phyloP scores from a whole-genome alignment of 2,329 filamentous ascomycete species.

The Daldinia sp. region DNA sequence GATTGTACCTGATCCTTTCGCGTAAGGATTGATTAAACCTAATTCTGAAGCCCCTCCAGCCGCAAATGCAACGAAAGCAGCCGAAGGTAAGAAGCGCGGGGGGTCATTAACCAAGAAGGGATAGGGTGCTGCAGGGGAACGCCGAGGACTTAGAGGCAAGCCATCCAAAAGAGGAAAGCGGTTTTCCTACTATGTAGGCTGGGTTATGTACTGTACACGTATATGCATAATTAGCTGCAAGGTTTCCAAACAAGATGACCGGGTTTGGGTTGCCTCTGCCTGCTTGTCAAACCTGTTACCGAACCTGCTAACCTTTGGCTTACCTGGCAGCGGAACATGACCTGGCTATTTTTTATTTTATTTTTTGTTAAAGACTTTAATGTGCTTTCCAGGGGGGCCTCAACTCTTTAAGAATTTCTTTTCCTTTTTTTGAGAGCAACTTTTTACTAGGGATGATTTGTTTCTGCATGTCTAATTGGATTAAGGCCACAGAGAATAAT shows the following conservation, averaged over 20 bases:
- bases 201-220: constrained; percentile 21
- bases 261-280: constrained; percentile 7
- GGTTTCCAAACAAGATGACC: constrained; percentile 19
- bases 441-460: constrained; percentile 20
- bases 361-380: neutral
- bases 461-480: constrained; percentile 20
- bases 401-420: constrained; percentile 22
- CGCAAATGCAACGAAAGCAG: constrained; percentile 31
- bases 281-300: no score
- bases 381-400: constrained; percentile 21
- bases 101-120: constrained; percentile 29
- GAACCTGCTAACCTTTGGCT: neutral
- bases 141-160: constrained; percentile 27
- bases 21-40: constrained; percentile 24
- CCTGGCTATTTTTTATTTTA: no score
- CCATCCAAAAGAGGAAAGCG: constrained; percentile 37
- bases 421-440: constrained; percentile 19
- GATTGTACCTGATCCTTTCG: neutral
- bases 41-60: constrained; percentile 24
- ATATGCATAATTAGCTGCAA: constrained; percentile 34
- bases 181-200: constrained; percentile 3
- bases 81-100: constrained; percentile 18
- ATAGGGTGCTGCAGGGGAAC: constrained; percentile 32
- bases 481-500: constrained; percentile 27
- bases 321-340: neutral